Conservation (phyloP, 805 yeast species). For the Kodamaea kakaduensis region DNA sequence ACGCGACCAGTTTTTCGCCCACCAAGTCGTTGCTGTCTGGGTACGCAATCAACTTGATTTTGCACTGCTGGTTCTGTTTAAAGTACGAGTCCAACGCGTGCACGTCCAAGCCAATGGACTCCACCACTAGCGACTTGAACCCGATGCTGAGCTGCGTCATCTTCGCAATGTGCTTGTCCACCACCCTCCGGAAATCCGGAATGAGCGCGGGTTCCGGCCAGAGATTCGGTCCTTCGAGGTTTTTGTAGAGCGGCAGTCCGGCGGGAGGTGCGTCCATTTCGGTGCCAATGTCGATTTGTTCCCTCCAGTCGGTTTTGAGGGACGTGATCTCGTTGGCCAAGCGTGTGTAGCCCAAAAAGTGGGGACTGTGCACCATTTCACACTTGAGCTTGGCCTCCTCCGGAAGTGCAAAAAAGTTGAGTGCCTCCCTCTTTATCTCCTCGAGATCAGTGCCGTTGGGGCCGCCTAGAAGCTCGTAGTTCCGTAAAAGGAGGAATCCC, state of each 20-base stretch:
- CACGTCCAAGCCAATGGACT: conserved; percentile 48
- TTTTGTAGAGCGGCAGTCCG: conserved; percentile 41
- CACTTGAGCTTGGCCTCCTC: conserved; percentile 40
- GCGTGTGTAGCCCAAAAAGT: conserved; percentile 54
- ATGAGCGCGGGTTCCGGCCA: conserved; percentile 44
- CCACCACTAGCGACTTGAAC: conserved; percentile 48
- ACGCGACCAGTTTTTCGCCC: conserved; percentile 19
- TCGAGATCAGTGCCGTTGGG: conserved; percentile 38
- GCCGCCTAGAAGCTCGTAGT: conserved; percentile 31
- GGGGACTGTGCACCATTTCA: conserved; percentile 55
- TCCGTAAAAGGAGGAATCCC: conserved; percentile 50
- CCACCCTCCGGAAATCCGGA: conserved; percentile 42
- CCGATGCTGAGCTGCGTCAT: conserved; percentile 42
- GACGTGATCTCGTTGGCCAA: conserved; percentile 59
- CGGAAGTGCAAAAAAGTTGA: conserved; percentile 45
- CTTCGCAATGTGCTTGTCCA: conserved; percentile 40
- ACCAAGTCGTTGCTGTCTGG: conserved; percentile 40
- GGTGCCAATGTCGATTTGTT: conserved; percentile 59
- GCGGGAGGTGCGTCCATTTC: conserved; percentile 41
- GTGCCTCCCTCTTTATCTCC: conserved; percentile 36
- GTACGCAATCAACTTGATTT: conserved; percentile 54
- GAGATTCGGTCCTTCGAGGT: conserved; percentile 54
- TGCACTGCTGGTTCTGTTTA: conserved; percentile 48
- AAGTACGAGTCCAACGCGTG: conserved; percentile 46
- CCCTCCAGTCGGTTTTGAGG: conserved; percentile 51